Percentiles rank a stretch among this genome's conserved stretches.
These are phyloP conservation scores for Neoscytalidium dimidiatum DNA, from an alignment of 2,329 filamentous ascomycete genomes.

Conservation along the genomic window DNA sequence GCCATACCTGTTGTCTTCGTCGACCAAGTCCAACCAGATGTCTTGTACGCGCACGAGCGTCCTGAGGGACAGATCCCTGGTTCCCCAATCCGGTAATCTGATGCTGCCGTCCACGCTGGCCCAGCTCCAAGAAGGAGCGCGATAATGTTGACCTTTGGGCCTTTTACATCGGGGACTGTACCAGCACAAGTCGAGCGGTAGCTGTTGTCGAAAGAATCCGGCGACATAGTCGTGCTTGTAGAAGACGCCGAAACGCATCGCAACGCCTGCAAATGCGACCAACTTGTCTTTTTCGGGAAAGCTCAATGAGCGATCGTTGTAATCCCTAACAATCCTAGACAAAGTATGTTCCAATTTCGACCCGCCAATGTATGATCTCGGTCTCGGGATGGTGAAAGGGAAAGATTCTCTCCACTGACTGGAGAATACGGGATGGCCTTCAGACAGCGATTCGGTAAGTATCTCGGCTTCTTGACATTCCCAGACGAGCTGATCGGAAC, in stretches of 20 bases:
- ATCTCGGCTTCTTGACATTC: neutral
- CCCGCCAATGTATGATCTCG: no score
- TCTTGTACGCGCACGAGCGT: no score
- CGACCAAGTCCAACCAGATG: neutral
- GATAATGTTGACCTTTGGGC: neutral
- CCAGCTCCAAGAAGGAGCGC: constrained; percentile 8
- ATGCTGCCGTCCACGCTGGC: no score
- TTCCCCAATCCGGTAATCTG: no score
- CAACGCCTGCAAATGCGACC: neutral
- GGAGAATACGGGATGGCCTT: neutral
- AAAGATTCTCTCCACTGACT: neutral
- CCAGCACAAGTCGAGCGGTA: neutral
- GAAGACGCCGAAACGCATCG: neutral
- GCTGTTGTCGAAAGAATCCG: neutral
- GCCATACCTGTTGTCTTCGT: neutral
- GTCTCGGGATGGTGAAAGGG: neutral
- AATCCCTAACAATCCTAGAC: neutral
- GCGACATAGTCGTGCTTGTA: neutral
- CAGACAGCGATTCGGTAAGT: neutral
- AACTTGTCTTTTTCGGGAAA: neutral
- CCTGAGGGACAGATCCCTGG: no score
- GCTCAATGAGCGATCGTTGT: neutral
- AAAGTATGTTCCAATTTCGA: neutral
- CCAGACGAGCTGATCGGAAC: neutral
- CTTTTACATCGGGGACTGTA: neutral